These are phyloP conservation scores for Astraeus odoratus DNA, from an alignment of 768 basidiomycete species.

Conservation along the genomic window DNA sequence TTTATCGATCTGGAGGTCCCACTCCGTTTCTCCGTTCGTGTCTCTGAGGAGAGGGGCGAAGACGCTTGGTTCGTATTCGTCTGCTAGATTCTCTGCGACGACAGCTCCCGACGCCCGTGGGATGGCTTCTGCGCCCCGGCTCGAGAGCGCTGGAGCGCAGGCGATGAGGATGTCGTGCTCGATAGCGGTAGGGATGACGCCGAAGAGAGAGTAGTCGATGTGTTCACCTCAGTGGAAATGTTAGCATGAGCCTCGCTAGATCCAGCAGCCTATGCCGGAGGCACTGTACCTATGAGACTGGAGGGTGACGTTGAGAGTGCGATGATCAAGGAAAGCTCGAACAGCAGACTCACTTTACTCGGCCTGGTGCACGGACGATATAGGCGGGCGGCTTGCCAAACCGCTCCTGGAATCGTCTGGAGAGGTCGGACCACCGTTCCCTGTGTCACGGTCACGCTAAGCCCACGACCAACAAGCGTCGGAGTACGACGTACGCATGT, in stretches of 20 bases:
- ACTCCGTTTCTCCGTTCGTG: conserved; percentile 39
- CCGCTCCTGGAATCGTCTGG: conserved; percentile 50
- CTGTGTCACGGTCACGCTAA: conserved; percentile 16
- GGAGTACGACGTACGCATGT: conserved; percentile 34
- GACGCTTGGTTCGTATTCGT: conserved; percentile 49
- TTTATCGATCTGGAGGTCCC: conserved; percentile 68
- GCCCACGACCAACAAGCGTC: neutral
- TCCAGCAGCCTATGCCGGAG: neutral
- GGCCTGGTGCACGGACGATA: conserved; percentile 72
- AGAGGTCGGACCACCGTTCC: conserved; percentile 55
- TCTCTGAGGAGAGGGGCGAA: conserved; percentile 45
- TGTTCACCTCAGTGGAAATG: conserved; percentile 56
- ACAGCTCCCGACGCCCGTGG: conserved; percentile 48
- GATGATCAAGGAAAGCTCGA: neutral
- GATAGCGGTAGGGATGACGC: conserved; percentile 79
- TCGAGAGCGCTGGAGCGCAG: conserved; percentile 36
- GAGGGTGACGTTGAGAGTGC: neutral
- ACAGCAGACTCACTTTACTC: conserved; percentile 55
- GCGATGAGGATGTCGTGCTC: conserved; percentile 82
- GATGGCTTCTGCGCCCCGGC: neutral
- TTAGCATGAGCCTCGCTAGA: neutral
- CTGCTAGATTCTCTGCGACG: conserved; percentile 53
- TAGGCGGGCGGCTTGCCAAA: conserved; percentile 64
- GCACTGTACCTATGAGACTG: conserved; percentile 33
- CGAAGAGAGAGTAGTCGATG: conserved; percentile 79